phyloP scores from a whole-genome alignment of 1,139 yeast genomes.

The Suhomyces ambrosiae region DNA sequence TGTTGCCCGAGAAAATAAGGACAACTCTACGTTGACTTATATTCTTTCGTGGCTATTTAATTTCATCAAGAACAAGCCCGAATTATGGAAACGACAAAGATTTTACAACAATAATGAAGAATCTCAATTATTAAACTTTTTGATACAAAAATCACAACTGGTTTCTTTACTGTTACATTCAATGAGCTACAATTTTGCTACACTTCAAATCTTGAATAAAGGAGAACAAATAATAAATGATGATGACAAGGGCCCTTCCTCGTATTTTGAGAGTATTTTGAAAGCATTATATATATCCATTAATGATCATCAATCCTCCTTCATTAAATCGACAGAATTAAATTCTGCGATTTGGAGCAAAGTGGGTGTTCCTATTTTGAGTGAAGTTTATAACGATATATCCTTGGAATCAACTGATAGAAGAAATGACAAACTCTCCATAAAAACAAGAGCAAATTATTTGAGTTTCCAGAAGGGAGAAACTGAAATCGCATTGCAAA shows the following conservation, averaged over 20 bases:
- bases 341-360: slow-evolving; percentile 54
- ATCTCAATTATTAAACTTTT: slow-evolving; percentile 64
- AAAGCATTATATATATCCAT: slow-evolving; percentile 58
- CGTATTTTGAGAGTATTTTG: slow-evolving; percentile 53
- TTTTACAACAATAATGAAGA: slow-evolving; percentile 45
- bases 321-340: slow-evolving; percentile 50
- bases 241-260: slow-evolving; percentile 7
- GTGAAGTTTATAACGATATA: slow-evolving; percentile 48
- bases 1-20: slow-evolving; percentile 86
- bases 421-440: slow-evolving; percentile 34
- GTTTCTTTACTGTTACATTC: slow-evolving; percentile 58
- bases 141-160: slow-evolving; percentile 57
- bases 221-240: slow-evolving; percentile 46
- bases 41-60: slow-evolving; percentile 80
- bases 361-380: slow-evolving; percentile 48
- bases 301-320: slow-evolving; percentile 32
- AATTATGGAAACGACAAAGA: slow-evolving; percentile 47
- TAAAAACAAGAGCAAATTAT: slow-evolving; percentile 40
- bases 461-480: slow-evolving; percentile 41
- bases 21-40: slow-evolving; percentile 69
- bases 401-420: slow-evolving; percentile 36
- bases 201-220: slow-evolving; percentile 51
- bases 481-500: slow-evolving; percentile 34
- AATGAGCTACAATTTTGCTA: slow-evolving; percentile 61
- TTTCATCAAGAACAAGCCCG: slow-evolving; percentile 69